Evolutionary conservation across 345 rosid genomes (phyloP).

Genomic region (Euphorbia pulcherrima): DNA sequence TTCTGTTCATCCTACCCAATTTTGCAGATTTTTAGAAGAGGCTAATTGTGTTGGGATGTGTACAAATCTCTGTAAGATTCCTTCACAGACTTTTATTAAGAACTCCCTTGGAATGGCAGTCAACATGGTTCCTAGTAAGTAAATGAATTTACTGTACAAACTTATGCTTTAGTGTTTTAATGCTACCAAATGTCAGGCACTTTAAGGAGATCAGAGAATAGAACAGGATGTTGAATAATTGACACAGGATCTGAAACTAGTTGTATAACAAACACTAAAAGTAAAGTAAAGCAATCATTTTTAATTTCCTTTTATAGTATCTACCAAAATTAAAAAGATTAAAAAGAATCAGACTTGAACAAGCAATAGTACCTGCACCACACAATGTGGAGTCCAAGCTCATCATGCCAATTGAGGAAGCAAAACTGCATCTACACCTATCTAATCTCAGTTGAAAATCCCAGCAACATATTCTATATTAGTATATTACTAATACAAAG

Average conservation of each 20-base stretch:
- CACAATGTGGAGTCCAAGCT: slow-evolving; percentile 48
- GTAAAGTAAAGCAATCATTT: background rate
- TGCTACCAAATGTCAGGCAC: background rate
- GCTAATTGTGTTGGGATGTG: slow-evolving; percentile 88
- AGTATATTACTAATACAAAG: slow-evolving; percentile 11
- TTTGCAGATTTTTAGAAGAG: slow-evolving; percentile 77
- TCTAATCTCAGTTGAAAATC: slow-evolving; percentile 28
- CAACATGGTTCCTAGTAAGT: slow-evolving; percentile 88
- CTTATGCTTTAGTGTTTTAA: background rate
- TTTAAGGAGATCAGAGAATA: background rate
- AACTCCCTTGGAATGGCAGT: slow-evolving; percentile 76
- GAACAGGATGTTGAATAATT: background rate
- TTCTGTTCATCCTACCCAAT: background rate
- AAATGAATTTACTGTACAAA: background rate
- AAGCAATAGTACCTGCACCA: slow-evolving; percentile 52
- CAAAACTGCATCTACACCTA: slow-evolving; percentile 49
- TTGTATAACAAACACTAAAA: background rate
- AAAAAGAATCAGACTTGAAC: slow-evolving; percentile 23
- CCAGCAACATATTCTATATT: slow-evolving; percentile 22
- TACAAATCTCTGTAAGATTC: slow-evolving; percentile 77
- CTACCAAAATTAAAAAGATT: slow-evolving; percentile 9
- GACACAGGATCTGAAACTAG: background rate
- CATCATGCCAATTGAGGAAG: slow-evolving; percentile 48
- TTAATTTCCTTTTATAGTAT: slow-evolving; percentile 16
- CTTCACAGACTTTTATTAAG: slow-evolving; percentile 74